Evolutionary conservation across 208 protist species (phyloP).

Genomic region (Endotrypanum monterogeii): DNA sequence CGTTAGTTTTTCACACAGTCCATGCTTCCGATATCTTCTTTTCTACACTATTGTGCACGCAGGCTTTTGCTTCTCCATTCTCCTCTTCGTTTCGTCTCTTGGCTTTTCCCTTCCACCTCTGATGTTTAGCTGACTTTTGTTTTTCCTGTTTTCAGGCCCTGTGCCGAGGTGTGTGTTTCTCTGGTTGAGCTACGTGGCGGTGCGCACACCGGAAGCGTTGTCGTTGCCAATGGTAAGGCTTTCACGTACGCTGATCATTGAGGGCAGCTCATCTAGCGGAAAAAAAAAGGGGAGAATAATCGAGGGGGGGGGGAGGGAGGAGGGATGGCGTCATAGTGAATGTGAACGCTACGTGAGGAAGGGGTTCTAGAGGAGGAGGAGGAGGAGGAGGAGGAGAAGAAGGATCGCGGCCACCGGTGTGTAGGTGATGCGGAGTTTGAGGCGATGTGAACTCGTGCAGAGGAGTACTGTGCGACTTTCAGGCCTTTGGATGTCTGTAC

Average conservation of each 20-base stretch:
- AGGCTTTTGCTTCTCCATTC: not conserved
- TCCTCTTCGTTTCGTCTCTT: not conserved
- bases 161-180: too few relatives aligned
- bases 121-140: too few relatives aligned
- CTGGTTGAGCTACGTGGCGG: too few relatives aligned
- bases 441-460: not conserved
- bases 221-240: too few relatives aligned
- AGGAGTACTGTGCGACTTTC: not conserved
- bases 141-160: too few relatives aligned
- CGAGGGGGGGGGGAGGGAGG: not conserved
- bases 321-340: not conserved
- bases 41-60: not conserved
- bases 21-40: not conserved
- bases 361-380: not conserved
- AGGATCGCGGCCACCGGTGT: not conserved
- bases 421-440: not conserved
- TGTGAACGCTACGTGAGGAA: too few relatives aligned
- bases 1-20: not conserved
- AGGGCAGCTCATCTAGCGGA: too few relatives aligned
- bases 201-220: too few relatives aligned
- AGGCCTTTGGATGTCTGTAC: not conserved
- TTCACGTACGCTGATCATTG: too few relatives aligned
- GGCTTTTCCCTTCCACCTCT: not conserved
- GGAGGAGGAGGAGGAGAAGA: not conserved
- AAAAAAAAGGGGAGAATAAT: not conserved